These are phyloP conservation scores for Cystoderma amianthinum DNA, from an alignment of 768 basidiomycete species.

Conservation along the genomic window DNA sequence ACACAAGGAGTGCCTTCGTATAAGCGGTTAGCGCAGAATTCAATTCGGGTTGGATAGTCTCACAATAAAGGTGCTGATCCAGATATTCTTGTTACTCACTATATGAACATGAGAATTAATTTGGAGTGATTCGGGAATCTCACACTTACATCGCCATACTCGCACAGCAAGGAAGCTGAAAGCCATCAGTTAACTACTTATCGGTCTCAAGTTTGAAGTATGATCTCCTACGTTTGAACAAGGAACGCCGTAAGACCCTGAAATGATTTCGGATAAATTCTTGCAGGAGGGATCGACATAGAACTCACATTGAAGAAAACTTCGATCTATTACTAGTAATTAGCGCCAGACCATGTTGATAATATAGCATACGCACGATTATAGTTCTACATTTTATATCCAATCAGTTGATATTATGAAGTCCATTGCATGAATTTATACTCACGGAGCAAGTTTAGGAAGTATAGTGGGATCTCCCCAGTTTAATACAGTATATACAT, in stretches of 20 bases:
- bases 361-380: too few species aligned
- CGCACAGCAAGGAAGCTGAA: conserved; percentile 36
- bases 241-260: conserved; percentile 38
- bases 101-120: conserved; percentile 2
- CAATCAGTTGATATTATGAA: too few species aligned
- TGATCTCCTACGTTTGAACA: conserved; percentile 35
- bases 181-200: too few species aligned
- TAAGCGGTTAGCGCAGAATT: too few species aligned
- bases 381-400: too few species aligned
- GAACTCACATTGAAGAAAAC: conserved; percentile 39
- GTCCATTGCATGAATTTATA: too few species aligned
- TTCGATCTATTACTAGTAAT: conserved; percentile 24
- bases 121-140: not conserved
- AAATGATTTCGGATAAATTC: conserved; percentile 1
- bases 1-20: conserved; percentile 22
- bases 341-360: too few species aligned
- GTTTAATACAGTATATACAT: conserved; percentile 37
- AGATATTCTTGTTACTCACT: conserved; percentile 38
- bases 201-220: not conserved
- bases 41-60: too few species aligned
- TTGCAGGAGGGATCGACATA: too few species aligned
- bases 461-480: conserved; percentile 25
- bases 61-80: conserved; percentile 25
- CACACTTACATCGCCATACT: conserved; percentile 34
- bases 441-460: too few species aligned